Evolutionary conservation across 345 rosid genomes (phyloP), one percentile per base, ranked within the genome.

Genomic region (Hypericum androsaemum): DNA sequence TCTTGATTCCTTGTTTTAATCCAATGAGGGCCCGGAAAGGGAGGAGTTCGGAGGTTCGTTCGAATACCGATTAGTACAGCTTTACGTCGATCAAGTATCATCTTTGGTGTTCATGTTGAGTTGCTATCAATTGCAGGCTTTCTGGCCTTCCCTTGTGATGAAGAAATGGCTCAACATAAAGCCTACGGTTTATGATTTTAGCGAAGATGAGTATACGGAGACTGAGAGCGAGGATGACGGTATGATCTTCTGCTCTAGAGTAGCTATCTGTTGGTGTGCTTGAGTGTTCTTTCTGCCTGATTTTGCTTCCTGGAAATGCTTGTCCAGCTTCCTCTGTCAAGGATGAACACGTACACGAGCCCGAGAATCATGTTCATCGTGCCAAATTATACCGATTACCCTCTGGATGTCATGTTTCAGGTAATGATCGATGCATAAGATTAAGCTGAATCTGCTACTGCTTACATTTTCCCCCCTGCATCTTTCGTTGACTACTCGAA

Each of bases 71-170:
- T 28, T 68, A 43, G 47, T 54, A 2, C 15, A 64, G 35, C 41
- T 57, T 64, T 43, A 16, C 13, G 56, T 11, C 10, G 8, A 32
- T 36, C 37, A 22, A 22, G 32, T 14, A 12, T 48, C 15, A 35
- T 37, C 8, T 8, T 40, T 37, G 17, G 41, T 49, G 39, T 32
- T 52, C 59, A 42, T 61, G 49, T 63, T 53, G 12, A 22, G 47
- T 48, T 52, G 42, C 48, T 38, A 56, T 57, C 55, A 10, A 1
- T 59, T 66, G 67, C 75, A 94, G 94, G 77, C 73, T 16, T 94
- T 88, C 63, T 86, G 95, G 95, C 95, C 95, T 45, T 92, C 97
- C 41, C 65, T 81, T 73, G 85, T 94, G 58, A 80, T 94, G 95
- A 94, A 88, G 77, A 94, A 88, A 67, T 94, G 99, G 99, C 41